Evolutionary conservation across 148 eudicot species (phyloP), one percentile per base, ranked within the genome.

Genomic region (Polygonum maritimum): DNA sequence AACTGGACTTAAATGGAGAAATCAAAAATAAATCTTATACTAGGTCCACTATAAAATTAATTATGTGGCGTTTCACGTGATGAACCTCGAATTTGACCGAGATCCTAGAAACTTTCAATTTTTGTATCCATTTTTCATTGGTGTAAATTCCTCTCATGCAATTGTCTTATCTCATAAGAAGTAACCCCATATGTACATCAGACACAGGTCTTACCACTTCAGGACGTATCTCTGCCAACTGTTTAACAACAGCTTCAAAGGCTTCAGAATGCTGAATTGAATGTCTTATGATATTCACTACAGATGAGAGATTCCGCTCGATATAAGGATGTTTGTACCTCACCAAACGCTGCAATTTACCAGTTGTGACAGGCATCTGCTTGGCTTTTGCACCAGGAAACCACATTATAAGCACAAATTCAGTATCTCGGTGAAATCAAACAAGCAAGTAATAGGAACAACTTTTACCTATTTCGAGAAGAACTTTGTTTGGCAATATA

Each of bases 341-440:
- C 81, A 91, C 74, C 78, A 84, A 26, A 73, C 86, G 86, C 45
- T 88, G 86, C 76, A 96, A 85, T 78, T 86, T 90, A 82, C 74
- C 85, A 41, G 90, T 63, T 44, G 97, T 89, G 71, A 88, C 85
- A 74, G 99, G 99, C 97, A 89, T 88, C 93, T 96, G 94, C 85
- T 92, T 96, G 86, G 98, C 99, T 94, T 85, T 90, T 80, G 74
- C 48, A 18, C 55, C n/a, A 70, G 52, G 79, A 18, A 69, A 41
- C 44, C 19, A 54, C 60, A 38, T 35, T 41, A 73, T 57, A 76
- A 80, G 73, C 16, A 84, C 51, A 71, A 62, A 76, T 26, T 41
- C 33, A 62, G 67, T 15, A 49, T 26, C 39, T 71, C 8, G 45
- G 6, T 58, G 22, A 58, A 26, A 33, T 44, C 36, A 39, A 79